Evolutionary conservation across 345 rosid species (phyloP).

Genomic region (Melaleuca quinquenervia): DNA sequence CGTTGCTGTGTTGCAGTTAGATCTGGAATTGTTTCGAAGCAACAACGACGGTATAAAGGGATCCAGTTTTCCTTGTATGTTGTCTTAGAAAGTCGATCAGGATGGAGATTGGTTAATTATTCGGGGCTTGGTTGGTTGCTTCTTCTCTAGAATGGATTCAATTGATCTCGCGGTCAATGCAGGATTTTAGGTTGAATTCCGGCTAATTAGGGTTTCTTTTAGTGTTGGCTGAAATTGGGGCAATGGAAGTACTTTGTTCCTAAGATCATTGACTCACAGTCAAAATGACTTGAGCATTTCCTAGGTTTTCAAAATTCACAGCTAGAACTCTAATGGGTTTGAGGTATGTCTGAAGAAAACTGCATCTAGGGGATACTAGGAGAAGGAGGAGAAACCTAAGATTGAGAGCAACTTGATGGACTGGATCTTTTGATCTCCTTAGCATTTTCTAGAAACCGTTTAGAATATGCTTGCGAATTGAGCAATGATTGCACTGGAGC

Average conservation of each 20-base stretch:
- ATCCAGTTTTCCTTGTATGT: not conserved
- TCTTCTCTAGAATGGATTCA: not conserved
- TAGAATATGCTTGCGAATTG: not conserved
- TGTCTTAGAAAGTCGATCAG: not conserved
- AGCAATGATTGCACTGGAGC: not conserved
- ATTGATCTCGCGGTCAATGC: not conserved
- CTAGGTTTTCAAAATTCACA: not conserved
- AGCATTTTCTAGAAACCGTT: not conserved
- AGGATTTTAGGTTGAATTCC: not conserved
- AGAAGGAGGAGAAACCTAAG: not conserved
- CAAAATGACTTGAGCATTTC: not conserved
- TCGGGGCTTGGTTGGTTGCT: not conserved
- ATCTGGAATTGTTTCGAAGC: not conserved
- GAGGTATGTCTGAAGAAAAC: not conserved
- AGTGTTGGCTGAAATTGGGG: constrained; percentile 1
- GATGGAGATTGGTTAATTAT: not conserved
- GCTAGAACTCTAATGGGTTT: not conserved
- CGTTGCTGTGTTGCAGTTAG: not conserved
- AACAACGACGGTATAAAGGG: not conserved
- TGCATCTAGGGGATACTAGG: not conserved
- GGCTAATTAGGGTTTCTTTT: constrained; percentile 3
- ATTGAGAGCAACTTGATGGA: not conserved
- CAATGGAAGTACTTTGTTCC: not conserved
- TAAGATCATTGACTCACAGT: not conserved
- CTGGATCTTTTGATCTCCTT: not conserved